These are phyloP conservation scores for Grammothele lineata DNA, from an alignment of 768 basidiomycete species.

Conservation along the genomic window DNA sequence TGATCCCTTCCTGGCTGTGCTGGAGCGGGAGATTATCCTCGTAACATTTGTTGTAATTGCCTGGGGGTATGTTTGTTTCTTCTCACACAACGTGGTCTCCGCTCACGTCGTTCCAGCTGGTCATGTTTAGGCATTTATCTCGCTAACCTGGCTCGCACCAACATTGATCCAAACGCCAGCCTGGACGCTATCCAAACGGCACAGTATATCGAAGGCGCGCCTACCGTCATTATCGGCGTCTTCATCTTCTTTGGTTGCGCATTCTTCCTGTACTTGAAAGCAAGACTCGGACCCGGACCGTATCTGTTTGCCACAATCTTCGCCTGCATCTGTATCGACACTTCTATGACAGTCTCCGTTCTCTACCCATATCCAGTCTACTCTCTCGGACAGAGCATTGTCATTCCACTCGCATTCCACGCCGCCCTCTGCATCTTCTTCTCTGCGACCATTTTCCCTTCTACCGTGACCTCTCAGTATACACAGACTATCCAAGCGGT, in stretches of 20 bases:
- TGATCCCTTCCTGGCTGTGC: slow-evolving; percentile 63
- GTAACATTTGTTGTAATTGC: slow-evolving; percentile 42
- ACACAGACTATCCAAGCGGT: slow-evolving; percentile 44
- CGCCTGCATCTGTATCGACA: slow-evolving; percentile 59
- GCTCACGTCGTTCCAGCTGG: slow-evolving; percentile 44
- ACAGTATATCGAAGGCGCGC: slow-evolving; percentile 53
- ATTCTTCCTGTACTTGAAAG: slow-evolving; percentile 56
- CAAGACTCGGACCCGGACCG: slow-evolving; percentile 58
- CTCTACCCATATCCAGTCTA: slow-evolving; percentile 69
- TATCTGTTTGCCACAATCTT: slow-evolving; percentile 54
- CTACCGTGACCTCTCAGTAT: slow-evolving; percentile 57
- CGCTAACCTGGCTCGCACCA: slow-evolving; percentile 49
- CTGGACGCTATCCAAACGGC: slow-evolving; percentile 42
- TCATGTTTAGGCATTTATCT: slow-evolving; percentile 59
- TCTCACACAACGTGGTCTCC: background rate
- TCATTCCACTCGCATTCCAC: slow-evolving; percentile 59
- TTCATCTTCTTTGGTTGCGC: slow-evolving; percentile 62
- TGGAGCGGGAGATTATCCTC: slow-evolving; percentile 61
- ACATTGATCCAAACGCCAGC: slow-evolving; percentile 36
- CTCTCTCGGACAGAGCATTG: slow-evolving; percentile 46
- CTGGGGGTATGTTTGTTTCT: slow-evolving; percentile 52
- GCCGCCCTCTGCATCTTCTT: slow-evolving; percentile 48
- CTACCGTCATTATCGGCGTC: slow-evolving; percentile 52
- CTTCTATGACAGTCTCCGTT: slow-evolving; percentile 50
- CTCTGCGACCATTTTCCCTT: slow-evolving; percentile 58